Conservation (phyloP, 257 asterid species). For the Thymus mandschuricus region DNA sequence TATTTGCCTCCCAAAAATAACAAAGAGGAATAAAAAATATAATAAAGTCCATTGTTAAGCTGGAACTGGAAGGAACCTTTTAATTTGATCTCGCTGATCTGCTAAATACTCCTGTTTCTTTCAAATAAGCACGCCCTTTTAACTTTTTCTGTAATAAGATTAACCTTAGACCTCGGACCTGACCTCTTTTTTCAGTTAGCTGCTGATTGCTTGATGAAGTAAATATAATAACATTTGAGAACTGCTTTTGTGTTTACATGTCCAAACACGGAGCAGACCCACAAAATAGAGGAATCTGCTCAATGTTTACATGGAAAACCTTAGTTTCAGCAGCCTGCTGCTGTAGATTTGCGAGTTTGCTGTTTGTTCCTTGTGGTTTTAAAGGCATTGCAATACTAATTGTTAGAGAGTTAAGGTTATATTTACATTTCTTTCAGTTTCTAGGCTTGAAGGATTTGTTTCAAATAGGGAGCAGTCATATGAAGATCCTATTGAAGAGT, state of each 20-base stretch:
- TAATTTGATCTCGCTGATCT: slow-evolving; percentile 10
- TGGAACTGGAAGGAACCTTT: slow-evolving; percentile 10
- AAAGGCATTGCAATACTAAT: background rate
- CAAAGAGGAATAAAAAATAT: background rate
- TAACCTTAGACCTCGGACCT: slow-evolving; percentile 17
- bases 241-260: slow-evolving; percentile 25
- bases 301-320: slow-evolving; percentile 14
- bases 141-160: slow-evolving; percentile 13
- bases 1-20: background rate
- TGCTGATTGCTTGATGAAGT: slow-evolving; percentile 15
- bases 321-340: background rate
- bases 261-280: slow-evolving; percentile 17
- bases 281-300: background rate
- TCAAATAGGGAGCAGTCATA: slow-evolving; percentile 98
- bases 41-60: slow-evolving; percentile 6
- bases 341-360: background rate
- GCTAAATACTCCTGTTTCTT: background rate
- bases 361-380: slow-evolving; percentile 2
- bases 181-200: slow-evolving; percentile 7
- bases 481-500: slow-evolving; percentile 99
- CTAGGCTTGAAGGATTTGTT: slow-evolving; percentile 99
- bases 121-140: slow-evolving; percentile 8
- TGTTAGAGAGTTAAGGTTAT: slow-evolving; percentile 34
- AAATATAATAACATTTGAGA: slow-evolving; percentile 15
- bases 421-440: slow-evolving; percentile 69